Percentiles rank a stretch among this genome's conserved stretches.
These are phyloP conservation scores for Podaxis sp. DNA, from an alignment of 768 basidiomycete genomes.

Conservation along the genomic window DNA sequence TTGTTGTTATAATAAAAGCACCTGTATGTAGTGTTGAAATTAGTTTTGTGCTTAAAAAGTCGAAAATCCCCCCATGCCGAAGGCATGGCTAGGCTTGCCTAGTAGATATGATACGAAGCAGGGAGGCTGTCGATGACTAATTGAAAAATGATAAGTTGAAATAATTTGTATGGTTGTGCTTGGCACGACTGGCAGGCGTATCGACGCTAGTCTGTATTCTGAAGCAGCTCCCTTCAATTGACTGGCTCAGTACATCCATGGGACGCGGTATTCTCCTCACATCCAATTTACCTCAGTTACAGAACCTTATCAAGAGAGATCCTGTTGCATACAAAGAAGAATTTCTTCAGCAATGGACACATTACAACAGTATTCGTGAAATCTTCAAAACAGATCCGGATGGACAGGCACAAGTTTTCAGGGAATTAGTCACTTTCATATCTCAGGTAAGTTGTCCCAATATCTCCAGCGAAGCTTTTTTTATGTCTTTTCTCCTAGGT, in stretches of 20 bases:
- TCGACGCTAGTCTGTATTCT: neutral
- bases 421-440: conserved; percentile 88
- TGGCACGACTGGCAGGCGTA: neutral
- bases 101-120: no score
- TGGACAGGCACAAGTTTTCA: conserved; percentile 81
- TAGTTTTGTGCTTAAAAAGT: no score
- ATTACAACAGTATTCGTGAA: conserved; percentile 83
- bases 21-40: no score
- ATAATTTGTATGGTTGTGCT: conserved; percentile 7
- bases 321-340: conserved; percentile 89
- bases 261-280: conserved; percentile 75
- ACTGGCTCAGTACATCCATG: conserved; percentile 17
- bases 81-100: no score
- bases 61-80: no score
- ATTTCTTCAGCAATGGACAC: conserved; percentile 94
- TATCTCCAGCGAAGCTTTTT: neutral
- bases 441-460: conserved; percentile 53
- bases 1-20: no score
- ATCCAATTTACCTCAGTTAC: conserved; percentile 89
- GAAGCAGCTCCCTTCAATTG: neutral
- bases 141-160: neutral
- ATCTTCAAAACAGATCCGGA: conserved; percentile 81
- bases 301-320: conserved; percentile 96
- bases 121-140: neutral
- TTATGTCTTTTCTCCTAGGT: conserved; percentile 40